Evolutionary conservation across 805 yeast genomes (phyloP), one percentile per base, ranked within the genome.

Genomic region (Kuraishia piskuri): DNA sequence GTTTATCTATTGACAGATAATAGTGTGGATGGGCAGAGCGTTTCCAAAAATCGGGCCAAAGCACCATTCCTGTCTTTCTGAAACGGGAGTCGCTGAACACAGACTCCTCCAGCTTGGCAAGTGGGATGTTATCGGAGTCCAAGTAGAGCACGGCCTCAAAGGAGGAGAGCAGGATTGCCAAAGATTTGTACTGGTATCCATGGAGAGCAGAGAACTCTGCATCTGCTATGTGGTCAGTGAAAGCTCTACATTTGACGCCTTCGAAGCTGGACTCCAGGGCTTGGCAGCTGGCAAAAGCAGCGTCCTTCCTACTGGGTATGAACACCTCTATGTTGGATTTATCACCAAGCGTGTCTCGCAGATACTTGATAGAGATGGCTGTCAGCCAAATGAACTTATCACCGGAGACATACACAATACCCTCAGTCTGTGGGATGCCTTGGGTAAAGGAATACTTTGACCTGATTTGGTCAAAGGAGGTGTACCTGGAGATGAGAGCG

Each of bases 11-110:
- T 51, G 83, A 75, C 19, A 54, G 44, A 58, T 77, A 80, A 62
- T 64, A 82, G 49, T 66, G 68, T 22, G 87, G 88, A 56, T 76
- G 72, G 4, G 86, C 81, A 7, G 87, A 79, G 58, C 88, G 68
- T 20, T 81, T 77, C 88, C 88, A 82, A 44, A 79, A 79, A 63
- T 82, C 87, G 5, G 88, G 88, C 87, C 88, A 82, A 17, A 79
- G 59, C 9, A 82, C 70, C 63, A 82, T 66, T 1, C 82, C 79
- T 36, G 69, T 68, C 12, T 69, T 67, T 50, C 63, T 60, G 66
- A 68, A 82, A 22, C 76, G 69, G 17, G 69, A 65, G 1, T 78
- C 69, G 2, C 67, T 65, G 52, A 82, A 77, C 37, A 83, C 68
- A 52, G 69, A 67, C 52, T 74, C 78, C 12, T 47, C 24, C 31